phyloP scores from a whole-genome alignment of 495 filamentous ascomycete species.

The Collariella sp. region DNA sequence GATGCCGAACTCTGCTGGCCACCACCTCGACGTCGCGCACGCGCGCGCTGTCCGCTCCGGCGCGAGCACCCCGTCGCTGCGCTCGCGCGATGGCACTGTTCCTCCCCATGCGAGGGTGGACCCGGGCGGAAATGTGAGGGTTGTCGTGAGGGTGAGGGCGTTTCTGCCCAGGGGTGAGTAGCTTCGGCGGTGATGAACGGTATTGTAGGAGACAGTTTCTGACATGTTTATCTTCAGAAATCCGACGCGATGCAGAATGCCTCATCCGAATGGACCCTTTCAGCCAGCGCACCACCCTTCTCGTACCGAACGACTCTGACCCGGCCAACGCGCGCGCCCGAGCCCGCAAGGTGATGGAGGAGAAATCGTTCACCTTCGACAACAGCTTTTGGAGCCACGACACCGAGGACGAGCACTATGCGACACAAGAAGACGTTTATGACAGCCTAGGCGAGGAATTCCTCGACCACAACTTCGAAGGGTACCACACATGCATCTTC shows the following conservation, averaged over 20 bases:
- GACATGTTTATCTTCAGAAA: conserved; percentile 47
- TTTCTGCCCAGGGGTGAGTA: conserved; percentile 78
- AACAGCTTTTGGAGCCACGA: conserved; percentile 96
- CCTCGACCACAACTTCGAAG: conserved; percentile 97
- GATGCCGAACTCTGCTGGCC: conserved; percentile 35
- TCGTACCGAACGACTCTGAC: conserved; percentile 54
- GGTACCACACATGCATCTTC: conserved; percentile 98
- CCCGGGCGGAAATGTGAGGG: conserved; percentile 78
- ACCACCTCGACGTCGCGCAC: conserved; percentile 1
- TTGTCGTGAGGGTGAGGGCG: conserved; percentile 84
- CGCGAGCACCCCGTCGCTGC: conserved; percentile 62
- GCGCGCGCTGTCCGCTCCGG: conserved; percentile 41
- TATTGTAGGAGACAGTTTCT: neutral
- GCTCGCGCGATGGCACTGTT: conserved; percentile 59
- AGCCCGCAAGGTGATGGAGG: conserved; percentile 68
- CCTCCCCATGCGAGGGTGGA: conserved; percentile 41
- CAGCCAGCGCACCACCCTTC: conserved; percentile 72
- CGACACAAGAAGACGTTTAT: conserved; percentile 82
- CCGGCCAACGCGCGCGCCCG: conserved; percentile 59
- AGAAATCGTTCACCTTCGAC: conserved; percentile 91
- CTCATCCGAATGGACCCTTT: conserved; percentile 83
- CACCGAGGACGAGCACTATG: conserved; percentile 50
- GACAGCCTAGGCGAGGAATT: conserved; percentile 93
- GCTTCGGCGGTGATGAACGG: neutral
- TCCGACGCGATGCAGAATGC: conserved; percentile 69